A percentile compares a stretch with the other conserved stretches of the same genome.
These are phyloP conservation scores for Citrullus amarus DNA, from an alignment of 306 rosid species.

Conservation along the genomic window DNA sequence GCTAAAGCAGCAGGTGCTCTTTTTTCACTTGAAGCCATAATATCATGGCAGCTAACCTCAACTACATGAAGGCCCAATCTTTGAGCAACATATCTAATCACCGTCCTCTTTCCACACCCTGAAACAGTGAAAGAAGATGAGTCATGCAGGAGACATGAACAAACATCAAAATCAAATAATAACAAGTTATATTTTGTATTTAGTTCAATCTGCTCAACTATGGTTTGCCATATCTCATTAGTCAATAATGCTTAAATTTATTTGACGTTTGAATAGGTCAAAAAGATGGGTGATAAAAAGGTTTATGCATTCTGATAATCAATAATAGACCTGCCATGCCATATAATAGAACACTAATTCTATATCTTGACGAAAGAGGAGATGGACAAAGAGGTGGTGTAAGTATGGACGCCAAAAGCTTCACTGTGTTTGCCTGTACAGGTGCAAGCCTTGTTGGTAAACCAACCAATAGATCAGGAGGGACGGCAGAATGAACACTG, in stretches of 20 bases:
- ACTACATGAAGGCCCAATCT: constrained; percentile 89
- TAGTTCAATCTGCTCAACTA: background rate
- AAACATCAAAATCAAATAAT: background rate
- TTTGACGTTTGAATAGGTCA: background rate
- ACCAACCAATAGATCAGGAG: constrained; percentile 64
- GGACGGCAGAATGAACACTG: constrained; percentile 59
- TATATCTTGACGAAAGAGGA: constrained; percentile 69
- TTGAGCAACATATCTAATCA: constrained; percentile 64
- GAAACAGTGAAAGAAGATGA: constrained; percentile 21
- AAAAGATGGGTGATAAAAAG: background rate
- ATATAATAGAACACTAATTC: constrained; percentile 71
- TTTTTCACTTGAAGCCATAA: constrained; percentile 46
- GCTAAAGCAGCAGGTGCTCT: constrained; percentile 56
- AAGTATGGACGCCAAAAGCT: constrained; percentile 65
- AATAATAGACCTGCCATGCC: constrained; percentile 66
- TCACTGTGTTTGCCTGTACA: constrained; percentile 66
- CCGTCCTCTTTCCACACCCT: constrained; percentile 96
- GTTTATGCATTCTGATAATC: background rate
- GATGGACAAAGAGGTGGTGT: constrained; percentile 78
- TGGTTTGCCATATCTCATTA: background rate
- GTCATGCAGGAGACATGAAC: background rate
- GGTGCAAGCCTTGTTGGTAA: constrained; percentile 48
- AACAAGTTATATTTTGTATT: background rate
- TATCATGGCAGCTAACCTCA: constrained; percentile 79
- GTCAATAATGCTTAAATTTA: background rate